These are phyloP conservation scores for Eustoma russellianum DNA, from an alignment of 257 asterid species.

Conservation along the genomic window DNA sequence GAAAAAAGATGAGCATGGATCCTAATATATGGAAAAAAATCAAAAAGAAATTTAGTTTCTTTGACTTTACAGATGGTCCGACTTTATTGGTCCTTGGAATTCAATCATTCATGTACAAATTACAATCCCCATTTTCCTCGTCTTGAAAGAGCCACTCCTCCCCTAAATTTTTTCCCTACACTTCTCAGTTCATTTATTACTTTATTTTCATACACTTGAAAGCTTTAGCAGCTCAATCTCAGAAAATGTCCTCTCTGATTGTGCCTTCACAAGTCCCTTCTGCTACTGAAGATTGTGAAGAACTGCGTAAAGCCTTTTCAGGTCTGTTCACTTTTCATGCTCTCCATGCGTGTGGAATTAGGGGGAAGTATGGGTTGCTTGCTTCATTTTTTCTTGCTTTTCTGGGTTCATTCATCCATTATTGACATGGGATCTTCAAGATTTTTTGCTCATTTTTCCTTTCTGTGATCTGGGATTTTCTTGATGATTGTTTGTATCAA, in stretches of 20 bases:
- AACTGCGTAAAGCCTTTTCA: slow-evolving; percentile 69
- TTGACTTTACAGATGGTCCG: too few relatives aligned
- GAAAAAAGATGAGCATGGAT: too few relatives aligned
- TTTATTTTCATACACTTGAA: background rate
- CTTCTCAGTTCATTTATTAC: background rate
- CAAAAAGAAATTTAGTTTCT: too few relatives aligned
- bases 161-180: slow-evolving; percentile 1
- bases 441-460: background rate
- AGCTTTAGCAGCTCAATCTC: background rate
- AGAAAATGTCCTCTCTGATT: slow-evolving; percentile 44
- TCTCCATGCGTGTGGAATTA: background rate
- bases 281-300: slow-evolving; percentile 58
- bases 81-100: too few relatives aligned
- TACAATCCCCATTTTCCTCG: background rate
- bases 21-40: too few relatives aligned
- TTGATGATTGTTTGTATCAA: background rate
- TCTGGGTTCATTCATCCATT: slow-evolving; percentile 5
- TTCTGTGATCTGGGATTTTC: background rate
- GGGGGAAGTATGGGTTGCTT: background rate
- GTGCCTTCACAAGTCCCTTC: slow-evolving; percentile 56
- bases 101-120: too few relatives aligned
- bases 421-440: background rate
- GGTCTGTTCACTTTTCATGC: slow-evolving; percentile 18
- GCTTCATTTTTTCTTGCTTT: slow-evolving; percentile 1
- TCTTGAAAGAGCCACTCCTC: background rate